These are phyloP conservation scores for Alternaria ethzedia DNA, from an alignment of 2,329 filamentous ascomycete species.

Conservation along the genomic window DNA sequence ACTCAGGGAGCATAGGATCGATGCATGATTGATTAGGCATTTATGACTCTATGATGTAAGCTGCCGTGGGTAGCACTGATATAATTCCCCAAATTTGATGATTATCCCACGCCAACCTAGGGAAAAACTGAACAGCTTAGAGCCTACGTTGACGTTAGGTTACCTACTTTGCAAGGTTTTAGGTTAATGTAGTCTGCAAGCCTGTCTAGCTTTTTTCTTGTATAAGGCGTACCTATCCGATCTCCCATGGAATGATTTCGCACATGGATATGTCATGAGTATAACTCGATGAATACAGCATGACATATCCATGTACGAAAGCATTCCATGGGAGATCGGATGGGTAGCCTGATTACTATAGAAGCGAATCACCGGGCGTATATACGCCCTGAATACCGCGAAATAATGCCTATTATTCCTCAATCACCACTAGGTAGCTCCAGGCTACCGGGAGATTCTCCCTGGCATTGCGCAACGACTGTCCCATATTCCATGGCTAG, in stretches of 20 bases:
- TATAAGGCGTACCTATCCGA: background rate
- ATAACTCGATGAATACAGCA: too few species aligned
- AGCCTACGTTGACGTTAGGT: too few species aligned
- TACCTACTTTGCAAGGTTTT: too few species aligned
- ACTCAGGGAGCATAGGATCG: slow-evolving; percentile 13
- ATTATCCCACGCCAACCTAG: background rate
- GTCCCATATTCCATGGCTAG: rapidly evolving
- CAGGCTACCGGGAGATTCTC: background rate
- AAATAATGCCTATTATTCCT: background rate
- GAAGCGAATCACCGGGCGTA: background rate
- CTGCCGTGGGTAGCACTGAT: background rate
- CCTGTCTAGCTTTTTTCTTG: too few species aligned
- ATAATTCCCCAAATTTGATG: background rate
- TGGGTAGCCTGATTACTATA: background rate
- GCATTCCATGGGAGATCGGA: background rate
- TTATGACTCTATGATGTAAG: background rate
- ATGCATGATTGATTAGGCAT: background rate
- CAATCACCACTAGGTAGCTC: background rate
- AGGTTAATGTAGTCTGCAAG: too few species aligned
- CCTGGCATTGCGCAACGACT: background rate
- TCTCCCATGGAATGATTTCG: background rate
- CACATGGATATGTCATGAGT: too few species aligned
- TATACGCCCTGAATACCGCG: rapidly evolving
- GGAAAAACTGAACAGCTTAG: too few species aligned
- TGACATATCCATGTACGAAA: too few species aligned